Conservation (phyloP, 805 yeast genomes). For the Lipomyces anomalus region DNA sequence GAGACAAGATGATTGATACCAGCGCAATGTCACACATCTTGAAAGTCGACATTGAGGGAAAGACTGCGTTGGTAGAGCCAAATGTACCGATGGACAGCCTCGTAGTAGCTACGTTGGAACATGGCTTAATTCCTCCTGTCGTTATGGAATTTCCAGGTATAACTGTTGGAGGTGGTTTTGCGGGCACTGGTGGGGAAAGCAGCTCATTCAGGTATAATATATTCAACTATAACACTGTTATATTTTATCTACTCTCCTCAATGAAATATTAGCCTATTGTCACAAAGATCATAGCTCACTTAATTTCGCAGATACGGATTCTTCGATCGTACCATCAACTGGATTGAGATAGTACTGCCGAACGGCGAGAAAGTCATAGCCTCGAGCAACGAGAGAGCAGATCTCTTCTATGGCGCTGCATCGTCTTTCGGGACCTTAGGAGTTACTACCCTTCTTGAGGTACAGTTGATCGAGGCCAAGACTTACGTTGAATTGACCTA, state of each 20-base stretch:
- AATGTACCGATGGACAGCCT: conserved; percentile 4
- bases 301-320: no score
- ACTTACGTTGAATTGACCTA: conserved; percentile 2
- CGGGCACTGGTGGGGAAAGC: conserved; percentile 3
- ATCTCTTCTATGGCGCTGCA: conserved; percentile 3
- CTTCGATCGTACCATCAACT: conserved; percentile 2
- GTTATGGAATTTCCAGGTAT: conserved; percentile 5
- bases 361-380: conserved; percentile 2
- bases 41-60: background rate
- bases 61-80: conserved; percentile 2
- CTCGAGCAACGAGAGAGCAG: background rate
- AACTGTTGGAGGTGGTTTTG: conserved; percentile 4
- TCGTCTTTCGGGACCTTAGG: conserved; percentile 2
- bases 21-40: conserved; percentile 1
- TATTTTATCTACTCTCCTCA: no score
- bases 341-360: conserved; percentile 3
- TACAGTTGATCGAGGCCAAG: conserved; percentile 3
- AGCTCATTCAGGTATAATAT: conserved; percentile 3
- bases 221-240: no score
- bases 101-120: background rate
- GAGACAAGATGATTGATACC: conserved; percentile 2
- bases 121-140: conserved; percentile 1
- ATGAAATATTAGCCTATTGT: no score
- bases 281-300: no score
- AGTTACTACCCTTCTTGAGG: conserved; percentile 3